phyloP scores from a whole-genome alignment of 805 yeast species.

The Pachysolen tannophilus region DNA sequence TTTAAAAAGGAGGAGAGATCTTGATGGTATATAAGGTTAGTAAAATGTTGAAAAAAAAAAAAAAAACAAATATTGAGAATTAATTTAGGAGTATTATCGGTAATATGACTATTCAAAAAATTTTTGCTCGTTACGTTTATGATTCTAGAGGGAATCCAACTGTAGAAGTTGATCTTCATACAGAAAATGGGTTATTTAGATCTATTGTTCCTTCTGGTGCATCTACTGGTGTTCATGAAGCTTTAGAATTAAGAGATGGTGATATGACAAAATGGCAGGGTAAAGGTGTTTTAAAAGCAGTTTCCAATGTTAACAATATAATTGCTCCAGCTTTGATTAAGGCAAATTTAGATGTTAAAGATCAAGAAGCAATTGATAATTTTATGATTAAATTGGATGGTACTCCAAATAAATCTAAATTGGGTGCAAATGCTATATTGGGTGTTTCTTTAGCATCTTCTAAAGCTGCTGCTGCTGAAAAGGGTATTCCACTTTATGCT shows the following conservation, averaged over 20 bases:
- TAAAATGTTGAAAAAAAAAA: too few relatives aligned
- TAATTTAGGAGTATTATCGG: too few relatives aligned
- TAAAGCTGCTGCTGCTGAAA: conserved; percentile 97
- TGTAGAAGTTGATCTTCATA: conserved; percentile 94
- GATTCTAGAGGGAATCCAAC: conserved; percentile 99
- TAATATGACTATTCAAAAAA: conserved; percentile 87
- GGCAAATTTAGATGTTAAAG: conserved; percentile 73
- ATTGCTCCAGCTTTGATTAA: conserved; percentile 90
- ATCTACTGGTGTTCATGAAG: conserved; percentile 98
- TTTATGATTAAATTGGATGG: conserved; percentile 87
- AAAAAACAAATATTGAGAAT: too few relatives aligned
- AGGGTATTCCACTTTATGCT: conserved; percentile 85
- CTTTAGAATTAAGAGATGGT: conserved; percentile 96
- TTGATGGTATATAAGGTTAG: too few relatives aligned
- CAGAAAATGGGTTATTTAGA: conserved; percentile 91
- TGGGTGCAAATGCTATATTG: conserved; percentile 97
- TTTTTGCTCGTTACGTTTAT: conserved; percentile 94
- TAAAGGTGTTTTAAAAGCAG: conserved; percentile 97
- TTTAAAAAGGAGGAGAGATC: too few relatives aligned
- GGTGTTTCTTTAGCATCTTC: conserved; percentile 98
- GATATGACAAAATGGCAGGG: conserved; percentile 98
- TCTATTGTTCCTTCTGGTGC: conserved; percentile 99
- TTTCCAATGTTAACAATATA: conserved; percentile 87
- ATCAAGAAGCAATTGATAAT: conserved; percentile 83
- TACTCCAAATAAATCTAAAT: conserved; percentile 93